A percentile compares a stretch with the other conserved stretches of the same genome.
These are phyloP conservation scores for Viridothelium virens DNA, from an alignment of 495 filamentous ascomycete genomes.

Conservation along the genomic window DNA sequence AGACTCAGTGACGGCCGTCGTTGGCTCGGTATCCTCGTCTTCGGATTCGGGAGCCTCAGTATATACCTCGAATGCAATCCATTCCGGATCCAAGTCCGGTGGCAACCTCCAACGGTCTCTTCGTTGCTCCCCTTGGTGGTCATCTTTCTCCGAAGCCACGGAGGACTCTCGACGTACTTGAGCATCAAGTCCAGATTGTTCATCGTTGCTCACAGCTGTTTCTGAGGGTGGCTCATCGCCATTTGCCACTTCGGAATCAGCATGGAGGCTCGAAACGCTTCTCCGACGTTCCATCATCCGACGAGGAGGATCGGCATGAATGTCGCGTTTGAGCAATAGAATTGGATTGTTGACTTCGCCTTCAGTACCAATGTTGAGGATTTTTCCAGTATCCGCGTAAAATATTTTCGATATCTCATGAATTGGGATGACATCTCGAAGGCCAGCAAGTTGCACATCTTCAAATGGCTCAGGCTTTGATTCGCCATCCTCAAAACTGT, in stretches of 20 bases:
- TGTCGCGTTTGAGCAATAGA: slow-evolving; percentile 76
- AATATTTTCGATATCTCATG: slow-evolving; percentile 94
- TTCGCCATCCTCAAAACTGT: slow-evolving; percentile 64
- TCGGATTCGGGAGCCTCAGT: slow-evolving; percentile 52
- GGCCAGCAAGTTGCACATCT: slow-evolving; percentile 64
- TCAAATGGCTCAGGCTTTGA: slow-evolving; percentile 57
- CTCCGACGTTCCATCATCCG: slow-evolving; percentile 48
- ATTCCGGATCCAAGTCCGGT: slow-evolving; percentile 78
- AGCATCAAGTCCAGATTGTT: slow-evolving; percentile 58
- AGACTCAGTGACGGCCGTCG: slow-evolving; percentile 24
- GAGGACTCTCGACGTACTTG: slow-evolving; percentile 53
- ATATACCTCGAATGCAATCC: slow-evolving; percentile 90
- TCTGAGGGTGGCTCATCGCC: neutral
- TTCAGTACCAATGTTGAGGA: slow-evolving; percentile 78
- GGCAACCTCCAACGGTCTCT: slow-evolving; percentile 58
- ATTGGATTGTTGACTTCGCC: slow-evolving; percentile 78
- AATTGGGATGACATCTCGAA: slow-evolving; percentile 77
- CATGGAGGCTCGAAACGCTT: slow-evolving; percentile 23
- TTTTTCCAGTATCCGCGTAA: slow-evolving; percentile 91
- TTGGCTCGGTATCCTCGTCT: slow-evolving; percentile 48
- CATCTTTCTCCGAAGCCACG: slow-evolving; percentile 12
- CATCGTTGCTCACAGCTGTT: slow-evolving; percentile 18
- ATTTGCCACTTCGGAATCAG: slow-evolving; percentile 12
- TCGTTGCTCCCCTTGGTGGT: slow-evolving; percentile 7
- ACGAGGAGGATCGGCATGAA: slow-evolving; percentile 63